A percentile compares a stretch with the other conserved stretches of the same genome.
These are phyloP conservation scores for Orbilia quercus DNA, from an alignment of 2,329 filamentous ascomycete species.

Conservation along the genomic window DNA sequence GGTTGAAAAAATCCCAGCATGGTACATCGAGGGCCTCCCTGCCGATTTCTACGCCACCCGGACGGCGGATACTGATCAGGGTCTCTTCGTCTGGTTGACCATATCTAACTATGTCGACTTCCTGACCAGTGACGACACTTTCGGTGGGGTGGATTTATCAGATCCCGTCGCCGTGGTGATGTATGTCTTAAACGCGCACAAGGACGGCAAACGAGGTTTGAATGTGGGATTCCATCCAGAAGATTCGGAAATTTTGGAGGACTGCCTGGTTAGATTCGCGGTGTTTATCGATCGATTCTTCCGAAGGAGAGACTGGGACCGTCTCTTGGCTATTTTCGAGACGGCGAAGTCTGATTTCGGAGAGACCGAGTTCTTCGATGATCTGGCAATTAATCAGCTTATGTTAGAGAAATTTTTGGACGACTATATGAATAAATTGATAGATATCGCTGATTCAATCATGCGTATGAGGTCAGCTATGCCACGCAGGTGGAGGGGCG, in stretches of 20 bases:
- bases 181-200: slow-evolving; percentile 2
- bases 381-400: background rate
- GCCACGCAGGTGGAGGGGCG: too few species aligned
- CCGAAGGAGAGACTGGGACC: slow-evolving; percentile 15
- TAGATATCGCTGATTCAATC: too few species aligned
- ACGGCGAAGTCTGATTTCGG: background rate
- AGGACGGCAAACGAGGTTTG: too few species aligned
- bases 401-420: slow-evolving; percentile 4
- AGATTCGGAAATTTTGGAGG: background rate
- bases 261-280: background rate
- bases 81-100: background rate
- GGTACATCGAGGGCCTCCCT: background rate
- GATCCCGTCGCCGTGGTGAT: background rate
- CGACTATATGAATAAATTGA: slow-evolving; percentile 2
- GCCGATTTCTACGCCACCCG: slow-evolving; percentile 5
- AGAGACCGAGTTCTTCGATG: slow-evolving; percentile 1
- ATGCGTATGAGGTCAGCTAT: too few species aligned
- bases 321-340: background rate
- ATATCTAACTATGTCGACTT: background rate
- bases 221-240: background rate
- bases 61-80: background rate
- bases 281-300: background rate
- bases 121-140: background rate
- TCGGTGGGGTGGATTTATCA: background rate
- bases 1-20: background rate